Conservation (phyloP, 108 stramenopile species). For the Cyclotella atomus region DNA sequence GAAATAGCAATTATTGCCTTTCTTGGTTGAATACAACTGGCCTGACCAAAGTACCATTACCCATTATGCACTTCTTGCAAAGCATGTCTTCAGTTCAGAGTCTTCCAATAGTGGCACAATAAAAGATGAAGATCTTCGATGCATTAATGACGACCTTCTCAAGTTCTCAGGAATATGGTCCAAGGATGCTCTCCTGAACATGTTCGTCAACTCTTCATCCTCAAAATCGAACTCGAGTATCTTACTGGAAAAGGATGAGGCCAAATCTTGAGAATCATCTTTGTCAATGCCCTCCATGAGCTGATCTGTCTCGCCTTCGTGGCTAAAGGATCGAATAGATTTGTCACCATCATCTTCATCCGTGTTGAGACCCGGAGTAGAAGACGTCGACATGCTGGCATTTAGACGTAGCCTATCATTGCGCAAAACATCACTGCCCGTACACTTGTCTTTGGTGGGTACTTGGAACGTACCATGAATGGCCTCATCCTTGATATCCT, state of each 20-base stretch:
- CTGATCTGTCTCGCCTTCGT: background rate
- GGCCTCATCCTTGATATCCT: background rate
- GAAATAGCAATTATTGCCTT: background rate
- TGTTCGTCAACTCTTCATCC: constrained; percentile 11
- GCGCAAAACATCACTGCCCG: background rate
- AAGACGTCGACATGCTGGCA: too few relatives aligned
- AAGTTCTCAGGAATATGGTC: constrained; percentile 8
- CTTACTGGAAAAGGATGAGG: background rate
- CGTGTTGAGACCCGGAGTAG: background rate
- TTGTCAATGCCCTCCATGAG: background rate
- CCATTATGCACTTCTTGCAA: constrained; percentile 21
- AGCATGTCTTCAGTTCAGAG: background rate
- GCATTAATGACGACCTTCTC: too few relatives aligned
- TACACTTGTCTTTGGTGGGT: background rate
- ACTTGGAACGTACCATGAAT: background rate
- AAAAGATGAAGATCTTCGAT: background rate
- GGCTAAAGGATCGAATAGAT: background rate
- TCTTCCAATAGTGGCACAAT: constrained; percentile 6
- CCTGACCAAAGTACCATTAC: background rate
- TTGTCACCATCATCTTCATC: background rate
- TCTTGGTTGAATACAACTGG: background rate
- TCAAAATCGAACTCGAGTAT: background rate
- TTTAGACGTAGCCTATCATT: background rate
- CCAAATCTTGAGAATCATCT: background rate
- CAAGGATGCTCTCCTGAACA: constrained; percentile 38